phyloP scores from a whole-genome alignment of 2,329 filamentous ascomycete genomes.

The Pseudogymnoascus sp. region DNA sequence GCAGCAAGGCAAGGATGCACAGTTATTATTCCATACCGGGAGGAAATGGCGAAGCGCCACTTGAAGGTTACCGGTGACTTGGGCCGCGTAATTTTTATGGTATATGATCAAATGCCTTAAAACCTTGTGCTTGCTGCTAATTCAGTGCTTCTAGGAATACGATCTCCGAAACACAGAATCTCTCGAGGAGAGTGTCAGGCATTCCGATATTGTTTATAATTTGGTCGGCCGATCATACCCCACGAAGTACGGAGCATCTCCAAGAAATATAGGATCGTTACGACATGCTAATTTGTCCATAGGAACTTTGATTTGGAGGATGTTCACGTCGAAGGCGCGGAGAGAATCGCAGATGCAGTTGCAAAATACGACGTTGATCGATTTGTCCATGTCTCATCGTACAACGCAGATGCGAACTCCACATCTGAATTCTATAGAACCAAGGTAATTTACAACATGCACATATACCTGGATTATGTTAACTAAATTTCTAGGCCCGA shows the following conservation, averaged over 20 bases:
- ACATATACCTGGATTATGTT: constrained; percentile 13
- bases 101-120: constrained; percentile 28
- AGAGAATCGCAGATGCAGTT: constrained; percentile 86
- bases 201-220: constrained; percentile 98
- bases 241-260: constrained; percentile 63
- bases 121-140: not conserved
- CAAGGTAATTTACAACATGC: constrained; percentile 49
- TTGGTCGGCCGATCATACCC: constrained; percentile 89
- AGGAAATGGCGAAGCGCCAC: constrained; percentile 97
- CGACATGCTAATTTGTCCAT: constrained; percentile 27
- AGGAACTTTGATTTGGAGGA: constrained; percentile 92
- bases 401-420: constrained; percentile 77
- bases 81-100: constrained; percentile 79
- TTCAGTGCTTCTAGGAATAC: constrained; percentile 59
- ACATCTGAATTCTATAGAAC: constrained; percentile 83
- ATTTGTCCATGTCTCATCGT: constrained; percentile 93
- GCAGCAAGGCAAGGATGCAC: constrained; percentile 87
- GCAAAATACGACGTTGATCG: constrained; percentile 98
- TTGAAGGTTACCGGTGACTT: constrained; percentile 94
- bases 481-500: constrained; percentile 46
- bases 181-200: constrained; percentile 91
- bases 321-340: constrained; percentile 85
- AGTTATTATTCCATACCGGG: constrained; percentile 85
- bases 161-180: constrained; percentile 91
- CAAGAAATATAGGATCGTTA: not conserved